These are phyloP conservation scores for Corymbia maculata DNA, from an alignment of 345 rosid species.

Conservation along the genomic window DNA sequence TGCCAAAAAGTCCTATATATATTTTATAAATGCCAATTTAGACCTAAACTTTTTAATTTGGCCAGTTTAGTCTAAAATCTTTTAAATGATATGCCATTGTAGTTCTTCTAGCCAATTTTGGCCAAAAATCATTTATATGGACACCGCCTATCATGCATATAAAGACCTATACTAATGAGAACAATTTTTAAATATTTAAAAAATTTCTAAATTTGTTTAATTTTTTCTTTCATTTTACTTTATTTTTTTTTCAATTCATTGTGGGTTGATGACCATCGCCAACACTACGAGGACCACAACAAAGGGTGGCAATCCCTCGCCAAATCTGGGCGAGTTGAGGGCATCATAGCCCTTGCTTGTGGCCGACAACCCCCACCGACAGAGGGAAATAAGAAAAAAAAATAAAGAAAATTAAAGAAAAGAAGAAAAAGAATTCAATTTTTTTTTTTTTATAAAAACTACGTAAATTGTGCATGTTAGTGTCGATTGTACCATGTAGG, in stretches of 20 bases:
- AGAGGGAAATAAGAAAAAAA: too few species aligned
- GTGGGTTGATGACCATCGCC: background rate
- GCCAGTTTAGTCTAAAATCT: too few species aligned
- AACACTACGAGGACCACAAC: background rate
- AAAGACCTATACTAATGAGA: too few species aligned
- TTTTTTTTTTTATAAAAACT: too few species aligned
- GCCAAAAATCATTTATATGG: background rate
- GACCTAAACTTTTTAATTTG: background rate
- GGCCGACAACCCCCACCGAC: background rate
- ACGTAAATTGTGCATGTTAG: background rate
- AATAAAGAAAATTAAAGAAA: background rate
- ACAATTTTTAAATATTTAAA: too few species aligned
- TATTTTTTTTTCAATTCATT: too few species aligned
- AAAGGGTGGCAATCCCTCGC: background rate
- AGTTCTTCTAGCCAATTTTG: background rate
- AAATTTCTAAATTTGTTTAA: background rate
- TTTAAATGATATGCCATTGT: background rate
- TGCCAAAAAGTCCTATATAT: background rate
- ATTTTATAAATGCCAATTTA: too few species aligned
- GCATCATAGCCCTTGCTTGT: background rate
- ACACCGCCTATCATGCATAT: rapidly evolving
- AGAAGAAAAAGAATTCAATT: too few species aligned
- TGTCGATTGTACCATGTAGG: rapidly evolving
- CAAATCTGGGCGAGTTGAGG: background rate
- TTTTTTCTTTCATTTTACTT: too few species aligned